Conservation (phyloP, 441 rosid genomes). For the Pelargonium citronellum region DNA sequence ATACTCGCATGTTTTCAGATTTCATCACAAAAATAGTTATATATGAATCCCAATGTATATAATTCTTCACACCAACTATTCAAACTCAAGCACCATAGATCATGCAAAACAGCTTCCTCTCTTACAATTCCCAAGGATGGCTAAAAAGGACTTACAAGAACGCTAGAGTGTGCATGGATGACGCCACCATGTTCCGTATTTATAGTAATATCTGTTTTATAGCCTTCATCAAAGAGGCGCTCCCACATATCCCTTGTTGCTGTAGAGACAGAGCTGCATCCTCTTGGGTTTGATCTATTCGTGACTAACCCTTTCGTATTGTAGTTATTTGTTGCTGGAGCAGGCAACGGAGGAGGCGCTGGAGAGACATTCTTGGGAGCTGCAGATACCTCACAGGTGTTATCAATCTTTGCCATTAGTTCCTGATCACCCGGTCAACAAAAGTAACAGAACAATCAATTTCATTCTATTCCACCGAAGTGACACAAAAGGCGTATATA, state of each 20-base stretch:
- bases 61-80: background rate
- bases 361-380: conserved; percentile 28
- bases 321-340: conserved; percentile 22
- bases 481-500: background rate
- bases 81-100: background rate
- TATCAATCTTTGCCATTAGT: conserved; percentile 30
- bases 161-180: conserved; percentile 59
- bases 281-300: conserved; percentile 22
- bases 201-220: conserved; percentile 58
- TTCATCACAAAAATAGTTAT: background rate
- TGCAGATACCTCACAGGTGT: conserved; percentile 20
- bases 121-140: background rate
- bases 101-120: background rate
- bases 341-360: conserved; percentile 45
- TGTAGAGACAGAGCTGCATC: conserved; percentile 28
- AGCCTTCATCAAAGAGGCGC: conserved; percentile 68
- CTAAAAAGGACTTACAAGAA: conserved; percentile 52
- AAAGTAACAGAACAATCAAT: conserved; percentile 16
- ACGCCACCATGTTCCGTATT: conserved; percentile 44
- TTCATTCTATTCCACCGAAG: background rate
- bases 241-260: conserved; percentile 60
- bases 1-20: background rate
- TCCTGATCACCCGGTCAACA: conserved; percentile 19
- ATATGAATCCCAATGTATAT: background rate
- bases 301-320: conserved; percentile 14